Evolutionary conservation across 1,284 basidiomycete species (phyloP).

Genomic region (Xerocomus alliaceus): DNA sequence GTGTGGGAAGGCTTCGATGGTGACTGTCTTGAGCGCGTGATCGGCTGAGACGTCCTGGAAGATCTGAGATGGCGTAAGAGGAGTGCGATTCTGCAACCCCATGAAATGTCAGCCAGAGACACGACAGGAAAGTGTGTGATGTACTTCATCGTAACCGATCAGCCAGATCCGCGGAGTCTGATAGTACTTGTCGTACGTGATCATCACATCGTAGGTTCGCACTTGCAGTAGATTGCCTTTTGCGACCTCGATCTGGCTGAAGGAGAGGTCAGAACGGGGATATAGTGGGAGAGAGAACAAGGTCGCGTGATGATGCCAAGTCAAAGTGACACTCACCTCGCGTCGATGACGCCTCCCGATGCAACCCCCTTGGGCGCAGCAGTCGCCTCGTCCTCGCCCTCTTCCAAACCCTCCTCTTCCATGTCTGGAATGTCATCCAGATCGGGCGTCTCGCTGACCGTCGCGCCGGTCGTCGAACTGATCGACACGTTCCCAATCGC

Average conservation of each 20-base stretch:
- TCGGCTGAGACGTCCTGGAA: slow-evolving; percentile 98
- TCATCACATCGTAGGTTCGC: slow-evolving; percentile 99
- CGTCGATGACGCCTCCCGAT: slow-evolving; percentile 44
- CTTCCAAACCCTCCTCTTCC: slow-evolving; percentile 85
- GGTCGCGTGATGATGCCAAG: background rate
- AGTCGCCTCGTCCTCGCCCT: slow-evolving; percentile 83
- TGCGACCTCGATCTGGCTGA: slow-evolving; percentile 64
- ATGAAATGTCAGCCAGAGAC: slow-evolving; percentile 5
- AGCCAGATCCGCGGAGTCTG: slow-evolving; percentile 96
- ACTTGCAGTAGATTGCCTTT: slow-evolving; percentile 91
- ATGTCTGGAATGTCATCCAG: slow-evolving; percentile 93
- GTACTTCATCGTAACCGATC: slow-evolving; percentile 92
- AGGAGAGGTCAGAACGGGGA: slow-evolving; percentile 2
- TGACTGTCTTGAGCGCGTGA: slow-evolving; percentile 98
- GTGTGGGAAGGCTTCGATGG: slow-evolving; percentile 98
- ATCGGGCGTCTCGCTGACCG: slow-evolving; percentile 68
- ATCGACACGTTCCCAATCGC: slow-evolving; percentile 50
- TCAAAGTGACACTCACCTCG: slow-evolving; percentile 45
- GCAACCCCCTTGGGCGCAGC: slow-evolving; percentile 60
- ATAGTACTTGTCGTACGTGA: slow-evolving; percentile 99
- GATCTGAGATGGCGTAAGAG: slow-evolving; percentile 87
- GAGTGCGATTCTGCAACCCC: slow-evolving; percentile 74
- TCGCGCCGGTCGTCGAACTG: slow-evolving; percentile 51
- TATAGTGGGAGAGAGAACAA: background rate
- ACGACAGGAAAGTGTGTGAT: slow-evolving; percentile 18